Base-by-base conservation (phyloP, 306 rosid species). In the Medicago arabica region DNA sequence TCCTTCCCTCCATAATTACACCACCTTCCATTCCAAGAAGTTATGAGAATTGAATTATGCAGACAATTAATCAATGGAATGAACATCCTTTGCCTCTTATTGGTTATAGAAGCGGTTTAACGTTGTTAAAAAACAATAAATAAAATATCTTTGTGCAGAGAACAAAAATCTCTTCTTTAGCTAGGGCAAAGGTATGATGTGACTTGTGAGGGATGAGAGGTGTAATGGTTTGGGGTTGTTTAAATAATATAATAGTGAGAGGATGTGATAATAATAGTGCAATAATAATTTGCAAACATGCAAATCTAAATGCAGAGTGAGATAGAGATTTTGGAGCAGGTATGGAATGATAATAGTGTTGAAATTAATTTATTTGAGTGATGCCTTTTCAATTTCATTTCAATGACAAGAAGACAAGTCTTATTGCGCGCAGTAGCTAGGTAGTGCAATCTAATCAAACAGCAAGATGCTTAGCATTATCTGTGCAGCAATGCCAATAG, bases 371-470 rank as follows among this genome's bases (percentile, higher is more conserved):
- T 19, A 13, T 46, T 46, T 58, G 64, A 23, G 64, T 58, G 39
- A 58, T 16, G 64, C 36, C 38, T 23, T 58, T 58, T 58, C 17
- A 58, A 5, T 58, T 58, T 13, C 15, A 58, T 18, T 54, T 18
- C 14, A 54, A 54, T 23, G 23, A 2, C n/a, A 58, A 58, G 64
- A 23, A 58, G 38, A 23, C 36, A 58, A 12, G 64, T 21, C 38
- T 23, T 58, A 9, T 6, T 19, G 61, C 0, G 61, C 31, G 34
- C 15, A 19, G 61, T 55, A 25, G 65, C 39, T 23, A 25, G 65
- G 1, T 59, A 59, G 65, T 59, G 38, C 38, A 4, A 59, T 86
- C 90, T 83, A 78, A 62, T 86, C 89, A 83, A 75, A 90, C 86
- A 89, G 94, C 90, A 84, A 85, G 82, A 79, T 21, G 77, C 79